Base-by-base conservation (phyloP, 2,329 filamentous ascomycete species). In the Emmonsiellopsis sp. region DNA sequence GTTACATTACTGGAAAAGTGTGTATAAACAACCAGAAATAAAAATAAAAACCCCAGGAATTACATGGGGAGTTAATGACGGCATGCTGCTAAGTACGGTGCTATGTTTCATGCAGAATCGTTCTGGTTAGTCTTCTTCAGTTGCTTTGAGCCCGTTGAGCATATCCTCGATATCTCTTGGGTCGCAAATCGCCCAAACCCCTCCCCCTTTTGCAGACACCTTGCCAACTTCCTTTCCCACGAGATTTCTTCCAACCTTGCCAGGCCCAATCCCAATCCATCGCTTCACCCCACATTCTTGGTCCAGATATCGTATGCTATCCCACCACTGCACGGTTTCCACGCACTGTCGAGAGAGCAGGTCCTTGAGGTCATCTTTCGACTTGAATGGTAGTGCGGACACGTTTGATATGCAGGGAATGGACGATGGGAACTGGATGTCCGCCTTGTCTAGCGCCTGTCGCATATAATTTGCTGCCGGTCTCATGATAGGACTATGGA, bases 241-340 rank as follows among this genome's bases (percentile, higher is more conserved):
- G 6, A 97, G 76, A 67, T 96, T 96, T 54, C 91, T 79, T 0
- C 92, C 92, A 2, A 97, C 92, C 68, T 95, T 95, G 5, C 92
- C 92, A 0, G 92, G 92, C 0, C 92, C 92, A 57, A 97, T 88
- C 43, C 92, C 92, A 49, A 97, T 80, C 86, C 92, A 96, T 53
- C 91, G 77, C 62, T 84, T 78, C 14, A 95, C 87, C 57, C 85
- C 85, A 63, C 85, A 81, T 62, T 93, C 83, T 66, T 93, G 84
- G 67, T 96, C 88, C 49, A 96, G 74, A 64, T 94, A 95, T 60
- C 83, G 84, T 62, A 97, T 91, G 62, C 88, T 93, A 61, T 94
- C 88, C 84, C 91, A 95, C 92, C 92, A 97, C 55, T 82, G 79
- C 42, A 97, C 89, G 33, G 91, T 96, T 72, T 95, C 89, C n/a